Evolutionary conservation across 2,329 filamentous ascomycete species (phyloP), one percentile per base, ranked within the genome.

Genomic region (Colletotrichum horii): DNA sequence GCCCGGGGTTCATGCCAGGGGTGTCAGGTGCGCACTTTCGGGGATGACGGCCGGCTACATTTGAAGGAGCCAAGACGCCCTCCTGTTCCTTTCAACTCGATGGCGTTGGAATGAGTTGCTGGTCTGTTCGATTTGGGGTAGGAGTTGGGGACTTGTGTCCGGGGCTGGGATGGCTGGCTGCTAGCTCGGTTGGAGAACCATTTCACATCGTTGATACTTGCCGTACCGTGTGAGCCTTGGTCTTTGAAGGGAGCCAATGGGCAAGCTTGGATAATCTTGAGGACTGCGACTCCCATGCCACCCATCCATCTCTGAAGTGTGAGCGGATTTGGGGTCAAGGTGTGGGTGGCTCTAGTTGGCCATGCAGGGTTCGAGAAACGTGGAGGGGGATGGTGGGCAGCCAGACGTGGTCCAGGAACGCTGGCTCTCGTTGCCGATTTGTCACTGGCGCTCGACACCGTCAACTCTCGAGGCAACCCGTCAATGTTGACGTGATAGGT

Each of bases 1-100:
- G 24, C 19, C 62, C 32, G 58, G 71, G 66, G 26, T 32, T 28
- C 38, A 26, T 19, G 52, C 70, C 55, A 76, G 70, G 76, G 65
- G 76, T 77, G 76, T 77, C 74, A 74, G 74, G 75, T 77, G 76
- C 56, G 26, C 75, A 69, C 55, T 56, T 58, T 61, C 56, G 38
- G 38, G 60, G 69, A 56, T 64, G 61, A 48, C 70, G 55, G 61
- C 66, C 58, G 65, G 65, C 34, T 58, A 70, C 65, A 61, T 69
- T 43, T 28, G 43, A 56, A 34, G 64, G 73, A 48, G 36, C 34
- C 26, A 69, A 68, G 32, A 52, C 36, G 56, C 70, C 58, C 56
- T 58, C 16, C 22, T 5, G 9, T 36, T 11, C 67, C 55, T 43
- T 48, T 68, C 30, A 22, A 66, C 60, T 38, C 52, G 24, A 69